Evolutionary conservation across 1,139 yeast genomes (phyloP), one percentile per base, ranked within the genome.

Genomic region (Yamadazyma dushanensis): DNA sequence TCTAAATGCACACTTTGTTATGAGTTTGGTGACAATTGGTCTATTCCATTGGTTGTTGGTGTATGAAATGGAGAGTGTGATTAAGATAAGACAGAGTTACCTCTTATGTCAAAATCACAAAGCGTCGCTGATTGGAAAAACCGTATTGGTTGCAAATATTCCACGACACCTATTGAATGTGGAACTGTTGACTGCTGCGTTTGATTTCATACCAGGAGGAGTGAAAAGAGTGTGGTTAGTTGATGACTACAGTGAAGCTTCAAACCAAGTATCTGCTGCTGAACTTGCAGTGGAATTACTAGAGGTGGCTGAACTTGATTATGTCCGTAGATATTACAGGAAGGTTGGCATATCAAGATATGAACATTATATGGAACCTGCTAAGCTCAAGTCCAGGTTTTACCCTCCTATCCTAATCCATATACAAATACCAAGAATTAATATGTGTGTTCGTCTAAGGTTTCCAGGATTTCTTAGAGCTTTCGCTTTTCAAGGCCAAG

Each of bases 1-100:
- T 22, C 58, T 80, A 38, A 66, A 75, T 39, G 66, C 73, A 17
- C 89, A 83, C 57, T 73, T 82, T 36, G 47, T 74, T 1, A 62
- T 80, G 64, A 63, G 80, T 2, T 36, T 80, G 1, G 45, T 78
- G 6, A 73, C 80, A 0, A 65, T 82, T 3, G 53, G 61, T 0
- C 60, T 75, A 57, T 79, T 81, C 46, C 86, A 82, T 49, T 59
- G 66, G 44, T 45, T 81, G 26, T 46, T 82, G 2, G 43, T 70
- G 2, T 59, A 65, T 32, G 90, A 83, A 49, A 54, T 83, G 34
- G 63, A 64, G 20, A 58, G 66, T 37, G 73, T 66, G 41, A 67
- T 73, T 4, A 60, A 62, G 28, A 71, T 77, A 4, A 62, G 76
- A 43, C 73, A 70, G 19, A 45, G 61, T 0, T 63, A 59, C 39